Conservation (phyloP, 768 basidiomycete genomes). For the Termitomyces sp. region DNA sequence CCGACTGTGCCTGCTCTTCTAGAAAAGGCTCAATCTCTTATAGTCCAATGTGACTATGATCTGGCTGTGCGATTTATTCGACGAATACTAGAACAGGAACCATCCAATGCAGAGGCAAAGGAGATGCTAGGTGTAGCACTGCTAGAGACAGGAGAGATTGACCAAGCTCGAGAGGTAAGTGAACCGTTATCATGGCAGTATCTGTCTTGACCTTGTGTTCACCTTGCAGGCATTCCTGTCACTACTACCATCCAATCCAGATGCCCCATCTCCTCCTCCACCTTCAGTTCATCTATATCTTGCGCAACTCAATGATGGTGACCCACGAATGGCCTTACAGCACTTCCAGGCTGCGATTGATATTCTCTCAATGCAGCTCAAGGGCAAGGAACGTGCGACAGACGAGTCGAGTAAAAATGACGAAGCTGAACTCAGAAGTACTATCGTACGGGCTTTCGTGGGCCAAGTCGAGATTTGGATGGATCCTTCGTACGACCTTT, state of each 20-base stretch:
- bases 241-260: constrained; percentile 58
- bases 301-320: constrained; percentile 78
- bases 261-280: constrained; percentile 60
- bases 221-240: constrained; percentile 56
- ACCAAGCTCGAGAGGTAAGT: constrained; percentile 65
- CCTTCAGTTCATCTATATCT: constrained; percentile 87
- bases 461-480: constrained; percentile 97
- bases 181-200: not conserved
- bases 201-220: constrained; percentile 2
- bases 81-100: constrained; percentile 64
- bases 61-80: constrained; percentile 72
- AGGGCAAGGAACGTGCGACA: constrained; percentile 66
- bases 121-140: constrained; percentile 81
- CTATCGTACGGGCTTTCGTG: constrained; percentile 75
- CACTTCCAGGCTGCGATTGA: constrained; percentile 84
- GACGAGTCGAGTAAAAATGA: constrained; percentile 38
- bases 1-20: constrained; percentile 57
- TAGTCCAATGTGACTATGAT: constrained; percentile 83
- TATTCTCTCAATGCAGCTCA: constrained; percentile 63
- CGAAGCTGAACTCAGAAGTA: constrained; percentile 61
- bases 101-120: constrained; percentile 62
- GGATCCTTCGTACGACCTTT: constrained; percentile 86
- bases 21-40: constrained; percentile 77
- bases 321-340: constrained; percentile 68
- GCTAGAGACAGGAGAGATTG: constrained; percentile 77